These are phyloP conservation scores for Teratosphaeria zuluensis DNA, from an alignment of 2,329 filamentous ascomycete species.

Conservation along the genomic window DNA sequence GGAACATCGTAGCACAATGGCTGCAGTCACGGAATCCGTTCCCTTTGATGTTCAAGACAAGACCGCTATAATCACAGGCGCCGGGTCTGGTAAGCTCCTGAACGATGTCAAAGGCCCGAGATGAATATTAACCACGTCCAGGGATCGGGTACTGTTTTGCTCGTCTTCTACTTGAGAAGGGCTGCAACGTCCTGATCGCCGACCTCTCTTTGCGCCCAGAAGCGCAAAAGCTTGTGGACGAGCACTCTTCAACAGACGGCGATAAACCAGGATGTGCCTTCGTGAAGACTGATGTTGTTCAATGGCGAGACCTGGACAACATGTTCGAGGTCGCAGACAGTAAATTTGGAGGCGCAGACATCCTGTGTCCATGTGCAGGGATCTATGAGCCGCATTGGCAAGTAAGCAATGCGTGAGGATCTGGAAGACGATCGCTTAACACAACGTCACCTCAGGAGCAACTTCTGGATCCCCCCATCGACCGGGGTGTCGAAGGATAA, in stretches of 20 bases:
- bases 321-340: conserved; percentile 41
- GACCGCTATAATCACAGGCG: conserved; percentile 40
- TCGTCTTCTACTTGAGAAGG: conserved; percentile 32
- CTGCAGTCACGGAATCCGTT: conserved; percentile 9
- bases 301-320: conserved; percentile 40
- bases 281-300: conserved; percentile 38
- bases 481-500: conserved; percentile 26
- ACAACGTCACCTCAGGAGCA: conserved; percentile 26
- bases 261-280: conserved; percentile 31
- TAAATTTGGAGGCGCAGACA: conserved; percentile 38
- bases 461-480: conserved; percentile 42
- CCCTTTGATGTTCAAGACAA: conserved; percentile 35
- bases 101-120: neutral
- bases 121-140: conserved; percentile 10
- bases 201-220: conserved; percentile 40
- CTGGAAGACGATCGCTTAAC: neutral
- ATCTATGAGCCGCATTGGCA: conserved; percentile 37
- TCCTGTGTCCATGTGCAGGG: conserved; percentile 31
- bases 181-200: conserved; percentile 41
- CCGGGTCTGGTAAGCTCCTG: conserved; percentile 29
- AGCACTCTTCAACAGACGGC: conserved; percentile 19
- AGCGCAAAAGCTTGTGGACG: conserved; percentile 32
- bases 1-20: conserved; percentile 8
- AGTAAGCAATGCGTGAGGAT: neutral
- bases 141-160: conserved; percentile 41